These are phyloP conservation scores for Sporothrix pseudoabietina DNA, from an alignment of 2,329 filamentous ascomycete genomes.

Conservation along the genomic window DNA sequence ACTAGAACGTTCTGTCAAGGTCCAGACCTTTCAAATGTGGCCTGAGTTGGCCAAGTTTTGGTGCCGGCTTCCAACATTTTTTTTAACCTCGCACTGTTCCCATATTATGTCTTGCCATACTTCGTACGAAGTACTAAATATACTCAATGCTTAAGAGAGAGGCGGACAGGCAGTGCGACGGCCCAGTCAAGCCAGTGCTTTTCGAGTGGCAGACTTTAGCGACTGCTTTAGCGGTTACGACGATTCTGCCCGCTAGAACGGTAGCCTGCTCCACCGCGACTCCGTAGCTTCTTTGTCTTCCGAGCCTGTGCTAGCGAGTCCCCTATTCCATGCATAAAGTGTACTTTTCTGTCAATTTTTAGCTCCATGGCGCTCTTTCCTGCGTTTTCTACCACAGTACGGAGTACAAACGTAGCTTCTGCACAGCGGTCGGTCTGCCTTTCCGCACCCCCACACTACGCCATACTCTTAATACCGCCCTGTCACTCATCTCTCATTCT, in stretches of 20 bases:
- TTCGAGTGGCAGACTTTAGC: background rate
- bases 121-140: no score
- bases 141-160: background rate
- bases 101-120: background rate
- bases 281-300: conserved; percentile 9
- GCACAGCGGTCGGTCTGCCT: background rate
- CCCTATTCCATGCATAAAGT: background rate
- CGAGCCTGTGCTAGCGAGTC: conserved; percentile 1
- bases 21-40: conserved; percentile 32
- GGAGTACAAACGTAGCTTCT: background rate
- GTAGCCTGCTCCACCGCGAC: background rate
- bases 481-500: background rate
- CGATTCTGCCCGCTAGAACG: conserved; percentile 9
- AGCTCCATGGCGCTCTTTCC: background rate
- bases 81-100: background rate
- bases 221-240: background rate
- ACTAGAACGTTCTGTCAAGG: conserved; percentile 32
- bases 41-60: conserved; percentile 34
- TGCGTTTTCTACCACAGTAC: no score
- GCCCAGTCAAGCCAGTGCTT: background rate
- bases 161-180: background rate
- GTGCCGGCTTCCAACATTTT: conserved; percentile 32
- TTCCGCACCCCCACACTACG: background rate
- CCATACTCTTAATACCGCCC: background rate
- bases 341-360: no score